Evolutionary conservation across 805 yeast species (phyloP), one percentile per base, ranked within the genome.

Genomic region (Kazachstania kunashirensis): DNA sequence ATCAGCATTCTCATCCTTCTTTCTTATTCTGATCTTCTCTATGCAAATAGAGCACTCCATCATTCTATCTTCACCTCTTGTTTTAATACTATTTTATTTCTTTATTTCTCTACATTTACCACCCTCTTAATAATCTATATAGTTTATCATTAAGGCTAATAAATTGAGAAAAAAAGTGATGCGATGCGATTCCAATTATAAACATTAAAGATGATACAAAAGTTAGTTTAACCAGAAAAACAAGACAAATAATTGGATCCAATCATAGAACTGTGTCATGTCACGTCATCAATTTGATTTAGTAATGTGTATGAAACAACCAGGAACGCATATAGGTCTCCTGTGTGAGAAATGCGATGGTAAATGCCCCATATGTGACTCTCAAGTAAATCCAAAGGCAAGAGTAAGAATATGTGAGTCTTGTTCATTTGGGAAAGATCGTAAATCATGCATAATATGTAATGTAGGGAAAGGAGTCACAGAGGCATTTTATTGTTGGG

Each of bases 311-410:
- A 64, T 82, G 70, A 83, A 80, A 53, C 92, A 76, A 48, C 85
- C 95, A 1, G 96, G 96, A 0, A 70, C 76, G 0, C 60, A 64
- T 13, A 55, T 73, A 4, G 97, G 95, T 1, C 62, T 68, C 34
- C 65, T 88, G 3, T 88, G 97, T 50, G 77, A 74, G 23, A 82
- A 72, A 55, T 88, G 97, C 56, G 96, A 88, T 53, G 96, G 96
- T 1, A 70, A 77, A 46, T 88, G 97, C 51, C 96, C 96, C 3
- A 67, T 77, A 3, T 88, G 97, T 57, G 96, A 86, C 52, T 81
- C 95, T 1, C 73, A 70, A 46, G 95, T 84, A 6, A 74, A 78
- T 43, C 85, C 92, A 0, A 70, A 73, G 6, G 66, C 71, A 13
- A 58, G 66, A 39, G 96, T 76, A 2, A 66, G 81, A 40, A 70